Evolutionary conservation across 2,329 filamentous ascomycete genomes (phyloP).

Genomic region (Colletotrichum somersetense): DNA sequence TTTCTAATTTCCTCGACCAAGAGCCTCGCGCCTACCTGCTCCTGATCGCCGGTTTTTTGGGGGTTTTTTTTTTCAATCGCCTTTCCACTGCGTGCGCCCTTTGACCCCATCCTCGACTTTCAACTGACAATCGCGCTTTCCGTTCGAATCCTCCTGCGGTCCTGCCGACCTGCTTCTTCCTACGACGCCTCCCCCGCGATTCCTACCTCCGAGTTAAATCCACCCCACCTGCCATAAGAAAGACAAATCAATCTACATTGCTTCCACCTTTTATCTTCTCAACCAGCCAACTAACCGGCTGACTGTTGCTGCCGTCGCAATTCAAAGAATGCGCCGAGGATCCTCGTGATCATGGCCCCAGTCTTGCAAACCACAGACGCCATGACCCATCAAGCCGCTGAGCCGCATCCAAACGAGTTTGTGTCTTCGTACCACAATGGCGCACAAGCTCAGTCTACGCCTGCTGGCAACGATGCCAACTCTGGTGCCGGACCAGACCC

Average conservation of each 20-base stretch:
- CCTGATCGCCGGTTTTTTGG: not conserved
- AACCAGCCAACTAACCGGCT: conserved; percentile 1
- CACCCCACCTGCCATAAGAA: not conserved
- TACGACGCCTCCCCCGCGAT: not conserved
- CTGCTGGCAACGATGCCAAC: conserved; percentile 15
- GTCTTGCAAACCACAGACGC: conserved; percentile 36
- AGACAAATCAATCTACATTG: not conserved
- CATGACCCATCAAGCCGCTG: conserved; percentile 34
- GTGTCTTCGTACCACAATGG: conserved; percentile 24
- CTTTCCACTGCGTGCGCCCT: conserved; percentile 3
- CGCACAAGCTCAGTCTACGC: conserved; percentile 5
- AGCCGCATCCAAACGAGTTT: conserved; percentile 32
- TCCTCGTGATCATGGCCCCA: conserved; percentile 39
- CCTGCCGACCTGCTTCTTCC: not conserved
- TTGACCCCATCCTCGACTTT: conserved; percentile 15
- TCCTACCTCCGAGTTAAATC: not conserved
- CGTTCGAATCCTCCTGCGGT: not conserved
- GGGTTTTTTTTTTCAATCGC: conserved; percentile 5
- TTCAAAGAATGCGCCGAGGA: conserved; percentile 34
- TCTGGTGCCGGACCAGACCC: conserved; percentile 41
- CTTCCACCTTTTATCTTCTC: not conserved
- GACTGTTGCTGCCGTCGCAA: conserved; percentile 2
- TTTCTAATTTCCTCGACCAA: conserved; percentile 16
- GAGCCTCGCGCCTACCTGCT: not conserved
- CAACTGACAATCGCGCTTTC: conserved; percentile 15